These are phyloP conservation scores for Arthrinium phaeospermum DNA, from an alignment of 2,329 filamentous ascomycete genomes.

Conservation along the genomic window DNA sequence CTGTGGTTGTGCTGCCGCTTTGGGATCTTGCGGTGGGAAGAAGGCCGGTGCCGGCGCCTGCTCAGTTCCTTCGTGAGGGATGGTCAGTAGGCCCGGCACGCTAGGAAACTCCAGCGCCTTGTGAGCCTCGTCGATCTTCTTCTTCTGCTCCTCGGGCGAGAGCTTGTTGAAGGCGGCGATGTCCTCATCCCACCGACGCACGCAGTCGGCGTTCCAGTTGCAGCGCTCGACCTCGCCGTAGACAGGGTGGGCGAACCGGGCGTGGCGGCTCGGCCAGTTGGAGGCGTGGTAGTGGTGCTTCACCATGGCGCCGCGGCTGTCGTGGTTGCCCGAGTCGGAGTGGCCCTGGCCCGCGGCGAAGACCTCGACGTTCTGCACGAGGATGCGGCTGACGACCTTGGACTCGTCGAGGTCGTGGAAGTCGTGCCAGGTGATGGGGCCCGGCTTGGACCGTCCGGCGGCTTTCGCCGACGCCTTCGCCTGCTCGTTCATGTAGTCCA, in stretches of 20 bases:
- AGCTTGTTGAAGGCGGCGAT: constrained; percentile 65
- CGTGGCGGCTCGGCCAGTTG: constrained; percentile 71
- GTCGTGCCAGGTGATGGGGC: constrained; percentile 65
- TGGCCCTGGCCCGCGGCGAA: constrained; percentile 77
- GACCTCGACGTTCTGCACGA: constrained; percentile 73
- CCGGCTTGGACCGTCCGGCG: too few relatives aligned
- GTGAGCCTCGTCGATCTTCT: constrained; percentile 46
- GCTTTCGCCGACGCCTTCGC: constrained; percentile 26
- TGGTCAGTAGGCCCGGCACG: too few relatives aligned
- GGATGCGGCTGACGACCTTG: constrained; percentile 65
- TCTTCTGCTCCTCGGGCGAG: constrained; percentile 61
- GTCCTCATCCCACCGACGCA: constrained; percentile 69
- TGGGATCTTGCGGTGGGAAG: background rate
- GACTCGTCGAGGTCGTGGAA: constrained; percentile 73
- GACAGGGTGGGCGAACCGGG: constrained; percentile 69
- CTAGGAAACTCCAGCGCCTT: background rate
- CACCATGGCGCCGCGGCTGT: constrained; percentile 68
- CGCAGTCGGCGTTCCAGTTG: constrained; percentile 71
- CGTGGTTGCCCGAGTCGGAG: constrained; percentile 74
- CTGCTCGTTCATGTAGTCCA: constrained; percentile 65
- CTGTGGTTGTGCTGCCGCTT: background rate
- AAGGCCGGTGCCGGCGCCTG: background rate
- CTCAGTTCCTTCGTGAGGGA: background rate
- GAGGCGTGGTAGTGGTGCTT: constrained; percentile 80
- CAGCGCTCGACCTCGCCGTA: constrained; percentile 74